phyloP scores from a whole-genome alignment of 805 yeast species.

The Lachancea cidri region DNA sequence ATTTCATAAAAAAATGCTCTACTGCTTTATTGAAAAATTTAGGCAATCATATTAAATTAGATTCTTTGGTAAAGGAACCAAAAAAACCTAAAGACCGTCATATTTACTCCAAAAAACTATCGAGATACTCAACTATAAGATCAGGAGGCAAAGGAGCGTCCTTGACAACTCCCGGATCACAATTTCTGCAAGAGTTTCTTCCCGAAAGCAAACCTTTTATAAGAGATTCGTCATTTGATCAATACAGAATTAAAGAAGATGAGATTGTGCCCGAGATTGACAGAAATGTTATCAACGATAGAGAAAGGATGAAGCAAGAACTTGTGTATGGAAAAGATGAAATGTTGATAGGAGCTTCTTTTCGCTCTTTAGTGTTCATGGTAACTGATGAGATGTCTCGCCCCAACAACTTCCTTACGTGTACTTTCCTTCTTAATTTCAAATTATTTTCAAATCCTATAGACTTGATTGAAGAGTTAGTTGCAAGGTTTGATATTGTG shows the following conservation, averaged over 20 bases:
- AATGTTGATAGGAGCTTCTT: constrained; percentile 61
- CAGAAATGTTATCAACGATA: constrained; percentile 18
- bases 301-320: constrained; percentile 36
- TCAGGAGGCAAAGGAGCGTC: constrained; percentile 23
- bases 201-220: constrained; percentile 35
- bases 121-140: constrained; percentile 35
- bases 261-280: constrained; percentile 9
- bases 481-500: constrained; percentile 55
- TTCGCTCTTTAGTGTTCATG: constrained; percentile 59
- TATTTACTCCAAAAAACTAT: constrained; percentile 9
- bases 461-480: constrained; percentile 63
- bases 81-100: constrained; percentile 2
- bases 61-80: constrained; percentile 4
- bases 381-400: constrained; percentile 60
- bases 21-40: constrained; percentile 49
- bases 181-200: constrained; percentile 31
- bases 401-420: constrained; percentile 61
- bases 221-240: constrained; percentile 35
- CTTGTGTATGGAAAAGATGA: constrained; percentile 38
- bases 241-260: constrained; percentile 29
- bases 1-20: constrained; percentile 58
- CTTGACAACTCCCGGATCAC: constrained; percentile 27
- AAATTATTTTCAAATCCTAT: constrained; percentile 63
- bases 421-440: constrained; percentile 74
- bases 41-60: background rate